Base-by-base conservation (phyloP, 306 rosid species). In the Calophaca sinica region DNA sequence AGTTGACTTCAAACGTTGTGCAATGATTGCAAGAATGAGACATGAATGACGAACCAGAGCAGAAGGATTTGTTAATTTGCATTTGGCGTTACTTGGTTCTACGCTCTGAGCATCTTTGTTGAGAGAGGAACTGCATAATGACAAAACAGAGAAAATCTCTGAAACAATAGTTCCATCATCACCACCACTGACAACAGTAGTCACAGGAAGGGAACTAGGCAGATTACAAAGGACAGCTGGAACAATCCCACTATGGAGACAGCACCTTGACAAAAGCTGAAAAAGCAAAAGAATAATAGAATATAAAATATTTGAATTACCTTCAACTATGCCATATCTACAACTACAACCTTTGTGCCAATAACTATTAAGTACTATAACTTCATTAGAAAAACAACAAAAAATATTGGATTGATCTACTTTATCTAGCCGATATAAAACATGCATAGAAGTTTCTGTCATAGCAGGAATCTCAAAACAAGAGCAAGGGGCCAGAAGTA, bases 121-220 rank as follows among this genome's bases (percentile, higher is more conserved):
- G 32, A 73, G 66, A 80, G 91, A 79, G 70, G 92, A 79, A 69
- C 86, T 76, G 76, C 94, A 89, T 28, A 86, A 75, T 26, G 93
- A 84, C 53, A 94, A 82, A 57, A 94, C 61, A 68, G 88, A 84
- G 82, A 91, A 94, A 65, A 90, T 80, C 85, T 94, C 97, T 38
- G 94, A 87, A 68, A 92, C 82, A 75, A 94, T 84, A 67, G 97
- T 94, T 41, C 93, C 92, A 78, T 94, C 99, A 68, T 91, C 97
- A 2, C 96, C 96, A 9, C 99, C 99, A 79, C 99, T 94, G 57
- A 94, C 96, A 82, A 94, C 87, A 60, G 96, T 91, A 70, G 93
- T 86, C 72, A 85, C 92, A 5, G 99, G 99, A 61, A 94, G 90
- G 76, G 97, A 90, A 72, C 80, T 85, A 38, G 99, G 96, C 57